Evolutionary conservation across 1,284 basidiomycete genomes (phyloP).

Genomic region (Schizophyllum amplum): DNA sequence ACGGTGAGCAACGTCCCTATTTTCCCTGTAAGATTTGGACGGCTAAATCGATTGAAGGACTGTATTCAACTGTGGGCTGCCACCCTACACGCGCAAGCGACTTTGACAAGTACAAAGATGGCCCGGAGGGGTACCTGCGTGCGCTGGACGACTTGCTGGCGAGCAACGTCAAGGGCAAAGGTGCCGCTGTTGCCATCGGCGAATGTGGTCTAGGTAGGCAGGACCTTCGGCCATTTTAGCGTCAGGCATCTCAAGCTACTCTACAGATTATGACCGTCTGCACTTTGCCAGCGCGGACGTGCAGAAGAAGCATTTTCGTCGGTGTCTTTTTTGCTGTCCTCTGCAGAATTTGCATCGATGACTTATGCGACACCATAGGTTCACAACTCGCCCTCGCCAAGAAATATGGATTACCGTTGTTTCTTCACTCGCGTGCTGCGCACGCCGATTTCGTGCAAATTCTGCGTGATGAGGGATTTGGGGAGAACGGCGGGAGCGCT

Average conservation of each 20-base stretch:
- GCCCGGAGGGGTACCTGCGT: slow-evolving; percentile 58
- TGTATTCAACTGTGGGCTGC: slow-evolving; percentile 78
- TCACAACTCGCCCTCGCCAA: slow-evolving; percentile 65
- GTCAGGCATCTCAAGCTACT: background rate
- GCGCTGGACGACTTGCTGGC: slow-evolving; percentile 53
- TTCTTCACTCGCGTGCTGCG: slow-evolving; percentile 78
- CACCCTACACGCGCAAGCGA: slow-evolving; percentile 82
- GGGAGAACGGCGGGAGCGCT: slow-evolving; percentile 44
- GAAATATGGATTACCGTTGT: slow-evolving; percentile 70
- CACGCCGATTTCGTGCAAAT: slow-evolving; percentile 70
- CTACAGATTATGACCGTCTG: slow-evolving; percentile 75
- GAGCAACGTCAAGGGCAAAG: slow-evolving; percentile 44
- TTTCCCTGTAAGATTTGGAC: background rate
- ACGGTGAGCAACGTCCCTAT: slow-evolving; percentile 30
- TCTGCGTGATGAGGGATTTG: slow-evolving; percentile 57
- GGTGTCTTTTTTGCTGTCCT: slow-evolving; percentile 13
- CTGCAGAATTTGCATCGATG: slow-evolving; percentile 2
- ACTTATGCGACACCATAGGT: slow-evolving; percentile 20
- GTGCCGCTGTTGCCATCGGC: slow-evolving; percentile 70
- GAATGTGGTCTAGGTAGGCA: slow-evolving; percentile 76
- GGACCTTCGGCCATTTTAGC: background rate
- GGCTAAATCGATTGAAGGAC: too few relatives aligned
- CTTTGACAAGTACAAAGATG: slow-evolving; percentile 55
- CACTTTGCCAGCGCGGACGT: slow-evolving; percentile 60
- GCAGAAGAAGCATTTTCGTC: slow-evolving; percentile 66